These are phyloP conservation scores for Limonium bicolor DNA, from an alignment of 148 eudicot species.

Conservation along the genomic window DNA sequence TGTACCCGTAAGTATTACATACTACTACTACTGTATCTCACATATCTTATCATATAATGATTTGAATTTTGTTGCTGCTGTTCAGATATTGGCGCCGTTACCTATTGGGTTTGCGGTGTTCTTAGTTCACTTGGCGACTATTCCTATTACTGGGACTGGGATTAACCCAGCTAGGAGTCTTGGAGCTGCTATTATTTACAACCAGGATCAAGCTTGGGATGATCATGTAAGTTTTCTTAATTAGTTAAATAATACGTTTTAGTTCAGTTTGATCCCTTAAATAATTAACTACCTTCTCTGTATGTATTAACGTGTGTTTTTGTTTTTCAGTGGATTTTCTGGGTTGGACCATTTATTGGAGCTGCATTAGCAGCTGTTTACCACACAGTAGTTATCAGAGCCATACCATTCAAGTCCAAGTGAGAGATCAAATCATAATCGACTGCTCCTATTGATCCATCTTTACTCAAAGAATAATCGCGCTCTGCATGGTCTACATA, in stretches of 20 bases:
- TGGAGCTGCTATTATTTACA: slow-evolving; percentile 58
- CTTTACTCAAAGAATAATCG: too few relatives aligned
- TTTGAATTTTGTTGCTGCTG: not conserved
- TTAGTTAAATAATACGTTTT: too few relatives aligned
- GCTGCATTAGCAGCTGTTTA: slow-evolving; percentile 59
- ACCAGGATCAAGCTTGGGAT: slow-evolving; percentile 37
- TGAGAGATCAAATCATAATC: too few relatives aligned
- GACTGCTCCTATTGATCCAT: too few relatives aligned
- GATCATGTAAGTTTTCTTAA: slow-evolving; percentile 65
- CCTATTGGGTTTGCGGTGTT: slow-evolving; percentile 64
- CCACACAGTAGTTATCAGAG: slow-evolving; percentile 58
- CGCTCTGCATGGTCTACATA: too few relatives aligned
- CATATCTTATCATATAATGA: not conserved
- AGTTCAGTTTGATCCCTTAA: too few relatives aligned
- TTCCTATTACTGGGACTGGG: slow-evolving; percentile 59
- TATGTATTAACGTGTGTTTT: too few relatives aligned
- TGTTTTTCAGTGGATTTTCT: slow-evolving; percentile 55
- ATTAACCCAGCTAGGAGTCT: slow-evolving; percentile 63
- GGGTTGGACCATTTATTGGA: slow-evolving; percentile 70
- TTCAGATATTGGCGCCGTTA: slow-evolving; percentile 56
- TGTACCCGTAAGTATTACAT: slow-evolving; percentile 35
- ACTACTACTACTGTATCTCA: not conserved
- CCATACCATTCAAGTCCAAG: slow-evolving; percentile 67
- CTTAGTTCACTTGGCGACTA: slow-evolving; percentile 64
- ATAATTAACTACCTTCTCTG: too few relatives aligned